Base-by-base conservation (phyloP, 768 basidiomycete genomes). In the Boletus reticuloceps region DNA sequence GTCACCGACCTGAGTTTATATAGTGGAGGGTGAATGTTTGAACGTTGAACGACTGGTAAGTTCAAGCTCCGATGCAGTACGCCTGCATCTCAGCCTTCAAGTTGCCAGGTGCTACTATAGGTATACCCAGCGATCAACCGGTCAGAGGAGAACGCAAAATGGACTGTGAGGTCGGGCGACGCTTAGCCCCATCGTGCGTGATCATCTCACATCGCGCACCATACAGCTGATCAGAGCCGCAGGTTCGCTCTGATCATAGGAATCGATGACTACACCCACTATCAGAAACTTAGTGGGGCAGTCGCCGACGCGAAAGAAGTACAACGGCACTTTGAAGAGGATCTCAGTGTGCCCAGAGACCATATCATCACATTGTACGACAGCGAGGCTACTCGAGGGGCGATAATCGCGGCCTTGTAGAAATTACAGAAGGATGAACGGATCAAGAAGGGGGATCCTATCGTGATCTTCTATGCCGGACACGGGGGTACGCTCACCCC, bases 391-490 rank as follows among this genome's bases (percentile, higher is more conserved):
- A 73, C 75, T 2, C 66, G 78, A 11, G 22, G 44, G 6, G 65
- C 51, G 5, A 79, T 79, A 32, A 60, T 77, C 27, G 39, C 55
- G 5, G 70, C 56, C 2, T 56, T 64, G 36, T 5, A 29, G n/a
- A 17, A 34, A n/a, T 67, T 81, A 55, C 32, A 38, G 5, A 51
- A 49, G 7, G 60, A 77, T 6, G 32, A 52, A 5, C 61, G 68
- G n/a, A 66, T 71, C 34, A 46, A 52, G 0, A 51, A 69, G 20
- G 64, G 69, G 14, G 69, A 72, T 44, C 67, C 74, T 5, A 74
- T 79, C 27, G 48, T 78, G 37, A 73, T 79, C 38, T 79, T 72
- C 54, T 80, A 69, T 42, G 74, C 78, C 17, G 79, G 77, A 16
- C 79, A 79, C 51, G 79, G 77, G 14, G 66, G 72, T 5, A 61